A percentile compares a stretch with the other conserved stretches of the same genome.
Conservation (phyloP, 768 basidiomycete species). For the Rhodosporidiobolus sp. region DNA sequence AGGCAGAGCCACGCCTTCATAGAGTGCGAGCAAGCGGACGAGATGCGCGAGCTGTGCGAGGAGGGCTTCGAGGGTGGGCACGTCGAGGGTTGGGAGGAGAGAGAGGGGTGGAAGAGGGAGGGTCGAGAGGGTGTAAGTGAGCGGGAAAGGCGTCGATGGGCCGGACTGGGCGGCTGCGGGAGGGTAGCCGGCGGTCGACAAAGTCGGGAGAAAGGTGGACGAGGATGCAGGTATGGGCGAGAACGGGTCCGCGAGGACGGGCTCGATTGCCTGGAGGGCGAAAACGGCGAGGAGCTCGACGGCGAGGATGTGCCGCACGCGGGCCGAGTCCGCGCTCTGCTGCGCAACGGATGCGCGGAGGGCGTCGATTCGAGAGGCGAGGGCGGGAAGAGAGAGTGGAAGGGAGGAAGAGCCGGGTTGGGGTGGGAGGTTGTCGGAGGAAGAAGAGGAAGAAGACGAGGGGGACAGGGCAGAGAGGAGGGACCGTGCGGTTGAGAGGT, state of each 20-base stretch:
- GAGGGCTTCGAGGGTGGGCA: slow-evolving; percentile 13
- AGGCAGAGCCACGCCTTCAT: slow-evolving; percentile 19
- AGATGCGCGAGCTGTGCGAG: slow-evolving; percentile 22
- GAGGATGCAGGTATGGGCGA: slow-evolving; percentile 1
- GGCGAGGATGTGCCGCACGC: slow-evolving; percentile 12
- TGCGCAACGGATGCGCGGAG: background rate
- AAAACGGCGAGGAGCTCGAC: slow-evolving; percentile 23
- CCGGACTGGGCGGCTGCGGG: background rate
- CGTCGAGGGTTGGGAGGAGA: slow-evolving; percentile 1
- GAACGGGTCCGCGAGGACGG: slow-evolving; percentile 15
- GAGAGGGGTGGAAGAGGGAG: slow-evolving; percentile 18
- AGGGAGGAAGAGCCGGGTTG: slow-evolving; percentile 4
- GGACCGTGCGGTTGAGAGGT: slow-evolving; percentile 24
- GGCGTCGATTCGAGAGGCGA: background rate
- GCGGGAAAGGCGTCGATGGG: background rate
- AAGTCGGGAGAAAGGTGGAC: background rate
- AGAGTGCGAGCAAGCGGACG: slow-evolving; percentile 24
- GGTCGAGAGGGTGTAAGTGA: slow-evolving; percentile 10
- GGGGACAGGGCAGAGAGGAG: slow-evolving; percentile 18
- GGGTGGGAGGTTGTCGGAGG: background rate
- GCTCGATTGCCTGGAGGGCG: slow-evolving; percentile 12
- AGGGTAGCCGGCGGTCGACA: background rate
- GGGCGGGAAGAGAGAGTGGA: background rate
- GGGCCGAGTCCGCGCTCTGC: background rate
- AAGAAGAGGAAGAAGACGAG: background rate